These are phyloP conservation scores for Zoysia pacifica DNA, from an alignment of 176 grass and related monocot species.

Conservation along the genomic window DNA sequence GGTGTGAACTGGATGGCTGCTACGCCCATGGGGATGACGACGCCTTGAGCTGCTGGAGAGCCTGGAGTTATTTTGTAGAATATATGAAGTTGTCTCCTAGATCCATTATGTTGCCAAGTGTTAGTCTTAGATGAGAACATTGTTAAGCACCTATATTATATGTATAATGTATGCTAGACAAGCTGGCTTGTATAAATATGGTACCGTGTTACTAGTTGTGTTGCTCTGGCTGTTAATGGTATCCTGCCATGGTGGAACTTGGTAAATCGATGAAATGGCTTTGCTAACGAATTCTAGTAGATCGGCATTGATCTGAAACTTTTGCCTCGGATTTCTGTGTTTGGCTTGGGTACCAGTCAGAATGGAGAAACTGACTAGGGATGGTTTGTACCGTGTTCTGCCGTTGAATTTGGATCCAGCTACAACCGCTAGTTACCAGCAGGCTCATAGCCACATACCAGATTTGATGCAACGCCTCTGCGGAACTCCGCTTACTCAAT, in stretches of 20 bases:
- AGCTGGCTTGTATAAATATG: slow-evolving; percentile 31
- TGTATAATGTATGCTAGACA: slow-evolving; percentile 17
- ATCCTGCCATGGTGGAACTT: not conserved
- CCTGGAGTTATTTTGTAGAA: slow-evolving; percentile 30
- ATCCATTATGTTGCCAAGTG: slow-evolving; percentile 10
- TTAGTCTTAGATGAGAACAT: slow-evolving; percentile 30
- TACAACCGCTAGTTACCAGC: too few species aligned
- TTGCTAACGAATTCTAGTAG: not conserved
- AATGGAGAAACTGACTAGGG: too few species aligned
- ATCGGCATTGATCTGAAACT: not conserved
- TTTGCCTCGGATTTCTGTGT: not conserved
- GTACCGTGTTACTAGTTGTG: not conserved
- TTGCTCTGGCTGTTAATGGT: not conserved
- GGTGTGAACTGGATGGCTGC: slow-evolving; percentile 26
- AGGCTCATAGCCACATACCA: too few species aligned
- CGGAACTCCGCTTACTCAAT: too few species aligned
- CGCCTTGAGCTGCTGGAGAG: slow-evolving; percentile 4
- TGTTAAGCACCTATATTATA: slow-evolving; percentile 8
- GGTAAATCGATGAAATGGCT: not conserved
- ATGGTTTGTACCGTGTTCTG: too few species aligned
- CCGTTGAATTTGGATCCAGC: too few species aligned
- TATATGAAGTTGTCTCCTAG: slow-evolving; percentile 27
- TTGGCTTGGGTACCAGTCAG: too few species aligned
- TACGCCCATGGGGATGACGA: slow-evolving; percentile 22
- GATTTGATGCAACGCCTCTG: too few species aligned